Conservation (phyloP, 2,329 filamentous ascomycete species). For the Thermoascus crustaceus region DNA sequence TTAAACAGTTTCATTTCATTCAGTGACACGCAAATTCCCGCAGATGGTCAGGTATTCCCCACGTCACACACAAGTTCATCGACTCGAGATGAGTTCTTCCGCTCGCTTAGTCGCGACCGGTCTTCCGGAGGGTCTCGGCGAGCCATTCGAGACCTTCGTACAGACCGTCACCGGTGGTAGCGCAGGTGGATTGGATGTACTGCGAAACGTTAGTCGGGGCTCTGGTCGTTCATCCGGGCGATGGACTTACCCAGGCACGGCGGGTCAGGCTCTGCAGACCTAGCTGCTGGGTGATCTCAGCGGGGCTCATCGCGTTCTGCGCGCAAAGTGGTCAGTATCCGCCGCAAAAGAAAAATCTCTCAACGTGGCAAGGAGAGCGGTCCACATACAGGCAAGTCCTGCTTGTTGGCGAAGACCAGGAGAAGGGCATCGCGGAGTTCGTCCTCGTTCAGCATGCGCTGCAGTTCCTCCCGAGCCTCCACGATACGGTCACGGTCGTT, state of each 20-base stretch:
- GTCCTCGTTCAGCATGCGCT: conserved; percentile 97
- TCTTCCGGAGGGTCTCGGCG: conserved; percentile 72
- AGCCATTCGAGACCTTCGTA: conserved; percentile 98
- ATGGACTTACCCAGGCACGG: conserved; percentile 83
- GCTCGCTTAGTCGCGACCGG: conserved; percentile 40
- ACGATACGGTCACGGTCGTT: conserved; percentile 98
- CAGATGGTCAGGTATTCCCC: conserved; percentile 26
- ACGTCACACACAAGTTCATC: conserved; percentile 16
- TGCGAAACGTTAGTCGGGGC: conserved; percentile 29
- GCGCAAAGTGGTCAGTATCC: conserved; percentile 23
- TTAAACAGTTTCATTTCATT: too few relatives aligned
- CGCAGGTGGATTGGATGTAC: conserved; percentile 99
- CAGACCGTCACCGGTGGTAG: conserved; percentile 97
- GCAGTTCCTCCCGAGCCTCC: conserved; percentile 91
- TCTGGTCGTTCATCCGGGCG: conserved; percentile 9
- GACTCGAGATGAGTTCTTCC: conserved; percentile 10
- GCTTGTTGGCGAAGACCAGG: conserved; percentile 99
- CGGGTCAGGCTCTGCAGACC: conserved; percentile 98
- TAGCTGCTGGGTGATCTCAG: conserved; percentile 99
- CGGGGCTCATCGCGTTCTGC: conserved; percentile 98
- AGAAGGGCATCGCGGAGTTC: conserved; percentile 96
- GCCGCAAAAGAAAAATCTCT: conserved; percentile 2
- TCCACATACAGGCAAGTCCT: conserved; percentile 82
- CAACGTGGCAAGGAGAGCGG: conserved; percentile 2
- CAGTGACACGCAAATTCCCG: conserved; percentile 3